Conservation (phyloP, 305 asterid genomes). For the Fraxinus xanthoxyloides region DNA sequence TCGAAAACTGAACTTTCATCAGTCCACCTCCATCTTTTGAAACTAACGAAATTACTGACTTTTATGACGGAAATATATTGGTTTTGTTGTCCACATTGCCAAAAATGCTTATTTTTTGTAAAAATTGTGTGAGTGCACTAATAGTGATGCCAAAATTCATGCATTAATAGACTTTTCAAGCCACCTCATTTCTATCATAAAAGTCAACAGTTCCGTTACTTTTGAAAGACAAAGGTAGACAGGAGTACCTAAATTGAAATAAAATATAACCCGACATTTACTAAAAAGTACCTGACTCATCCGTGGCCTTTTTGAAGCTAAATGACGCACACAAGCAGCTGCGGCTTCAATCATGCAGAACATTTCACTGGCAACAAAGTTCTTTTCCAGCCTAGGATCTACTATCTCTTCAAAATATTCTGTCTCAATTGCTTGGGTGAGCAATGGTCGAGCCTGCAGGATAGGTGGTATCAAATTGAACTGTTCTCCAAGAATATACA, state of each 20-base stretch:
- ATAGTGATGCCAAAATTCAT: not conserved
- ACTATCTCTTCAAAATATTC: slow-evolving; percentile 62
- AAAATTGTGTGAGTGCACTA: not conserved
- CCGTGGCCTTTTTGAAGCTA: slow-evolving; percentile 67
- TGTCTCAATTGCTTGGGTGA: slow-evolving; percentile 63
- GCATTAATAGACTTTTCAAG: not conserved
- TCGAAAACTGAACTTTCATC: not conserved
- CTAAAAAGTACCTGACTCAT: slow-evolving; percentile 64
- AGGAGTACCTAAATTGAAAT: not conserved
- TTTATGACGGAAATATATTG: not conserved
- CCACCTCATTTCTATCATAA: not conserved
- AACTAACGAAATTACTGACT: not conserved
- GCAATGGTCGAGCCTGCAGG: slow-evolving; percentile 78
- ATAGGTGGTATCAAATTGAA: slow-evolving; percentile 4
- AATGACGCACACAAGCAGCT: slow-evolving; percentile 85
- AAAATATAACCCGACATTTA: not conserved
- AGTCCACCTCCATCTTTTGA: not conserved
- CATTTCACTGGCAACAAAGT: slow-evolving; percentile 62
- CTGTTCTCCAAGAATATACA: slow-evolving; percentile 1
- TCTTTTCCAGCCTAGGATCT: slow-evolving; percentile 52
- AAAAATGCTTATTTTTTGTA: not conserved
- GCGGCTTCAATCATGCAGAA: slow-evolving; percentile 88
- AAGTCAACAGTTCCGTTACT: not conserved
- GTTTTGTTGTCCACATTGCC: not conserved
- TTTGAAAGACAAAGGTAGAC: not conserved